Percentiles rank a stretch among this genome's conserved stretches.
Evolutionary conservation across 2,329 filamentous ascomycete genomes (phyloP).

Genomic region (Niveomyces coronatus): DNA sequence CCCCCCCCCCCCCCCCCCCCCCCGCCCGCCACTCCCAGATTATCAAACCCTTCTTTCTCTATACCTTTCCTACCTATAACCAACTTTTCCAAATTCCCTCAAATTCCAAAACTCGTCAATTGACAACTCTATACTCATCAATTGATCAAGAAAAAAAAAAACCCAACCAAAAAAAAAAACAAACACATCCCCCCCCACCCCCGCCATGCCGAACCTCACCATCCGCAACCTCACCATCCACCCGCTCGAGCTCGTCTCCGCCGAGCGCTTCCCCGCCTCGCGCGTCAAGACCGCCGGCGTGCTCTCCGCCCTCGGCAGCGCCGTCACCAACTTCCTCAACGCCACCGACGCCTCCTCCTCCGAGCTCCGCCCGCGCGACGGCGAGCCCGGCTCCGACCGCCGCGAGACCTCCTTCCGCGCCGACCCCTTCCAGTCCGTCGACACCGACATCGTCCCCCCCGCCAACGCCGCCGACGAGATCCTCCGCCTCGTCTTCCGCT

Average conservation of each 20-base stretch:
- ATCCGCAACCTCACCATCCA: constrained; percentile 75
- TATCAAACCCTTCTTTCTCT: no score
- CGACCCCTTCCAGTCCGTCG: constrained; percentile 55
- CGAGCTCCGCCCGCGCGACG: constrained; percentile 36
- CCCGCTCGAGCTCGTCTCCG: constrained; percentile 58
- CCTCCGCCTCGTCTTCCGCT: constrained; percentile 63
- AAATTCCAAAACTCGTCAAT: no score
- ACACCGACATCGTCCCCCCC: constrained; percentile 45
- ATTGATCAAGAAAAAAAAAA: no score
- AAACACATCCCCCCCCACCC: not conserved
- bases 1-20: no score
- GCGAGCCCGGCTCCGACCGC: constrained; percentile 50
- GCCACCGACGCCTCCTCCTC: constrained; percentile 25
- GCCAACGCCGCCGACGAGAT: constrained; percentile 37
- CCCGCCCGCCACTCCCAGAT: no score
- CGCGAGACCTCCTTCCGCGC: constrained; percentile 54
- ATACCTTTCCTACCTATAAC: no score
- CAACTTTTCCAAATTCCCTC: no score
- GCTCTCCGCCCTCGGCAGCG: constrained; percentile 34
- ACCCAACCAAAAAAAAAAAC: not conserved
- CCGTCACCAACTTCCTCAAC: constrained; percentile 34
- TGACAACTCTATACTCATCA: no score
- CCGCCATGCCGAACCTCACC: constrained; percentile 45
- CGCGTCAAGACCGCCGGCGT: constrained; percentile 32
- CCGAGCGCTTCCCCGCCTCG: constrained; percentile 60